A percentile compares a stretch with the other conserved stretches of the same genome.
phyloP scores from a whole-genome alignment of 2,329 filamentous ascomycete species.

The Xylariaceae sp. region DNA sequence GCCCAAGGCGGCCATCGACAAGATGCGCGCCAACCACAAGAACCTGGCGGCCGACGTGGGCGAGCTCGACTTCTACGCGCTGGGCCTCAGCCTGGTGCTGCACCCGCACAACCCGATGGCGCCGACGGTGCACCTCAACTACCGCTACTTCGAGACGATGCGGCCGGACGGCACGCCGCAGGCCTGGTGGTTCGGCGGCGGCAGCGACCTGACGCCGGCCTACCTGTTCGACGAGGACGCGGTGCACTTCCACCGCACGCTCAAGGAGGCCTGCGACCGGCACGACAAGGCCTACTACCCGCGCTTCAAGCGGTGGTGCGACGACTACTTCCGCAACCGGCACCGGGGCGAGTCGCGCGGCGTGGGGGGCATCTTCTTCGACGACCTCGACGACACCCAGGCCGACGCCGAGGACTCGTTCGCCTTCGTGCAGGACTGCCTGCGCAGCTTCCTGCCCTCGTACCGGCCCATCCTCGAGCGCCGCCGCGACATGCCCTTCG shows the following conservation, averaged over 20 bases:
- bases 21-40: constrained; percentile 94
- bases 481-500: constrained; percentile 88
- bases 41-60: constrained; percentile 63
- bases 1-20: constrained; percentile 76
- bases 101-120: constrained; percentile 96
- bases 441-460: constrained; percentile 80
- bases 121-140: constrained; percentile 95
- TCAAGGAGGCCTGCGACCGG: constrained; percentile 88
- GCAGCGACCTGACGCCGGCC: constrained; percentile 83
- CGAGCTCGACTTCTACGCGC: constrained; percentile 89
- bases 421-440: constrained; percentile 76
- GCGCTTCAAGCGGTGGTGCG: constrained; percentile 96
- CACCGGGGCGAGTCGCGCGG: constrained; percentile 83
- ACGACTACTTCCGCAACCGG: constrained; percentile 93
- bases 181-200: constrained; percentile 97
- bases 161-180: constrained; percentile 73
- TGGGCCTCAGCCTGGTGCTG: constrained; percentile 84
- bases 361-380: constrained; percentile 96
- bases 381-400: constrained; percentile 83
- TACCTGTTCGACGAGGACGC: constrained; percentile 98
- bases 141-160: constrained; percentile 96
- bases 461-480: constrained; percentile 85
- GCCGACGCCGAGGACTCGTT: constrained; percentile 87
- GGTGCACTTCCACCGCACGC: constrained; percentile 88
- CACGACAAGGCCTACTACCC: constrained; percentile 91